Evolutionary conservation across 2,329 filamentous ascomycete species (phyloP), one percentile per base, ranked within the genome.

Genomic region (Beauveria australis): DNA sequence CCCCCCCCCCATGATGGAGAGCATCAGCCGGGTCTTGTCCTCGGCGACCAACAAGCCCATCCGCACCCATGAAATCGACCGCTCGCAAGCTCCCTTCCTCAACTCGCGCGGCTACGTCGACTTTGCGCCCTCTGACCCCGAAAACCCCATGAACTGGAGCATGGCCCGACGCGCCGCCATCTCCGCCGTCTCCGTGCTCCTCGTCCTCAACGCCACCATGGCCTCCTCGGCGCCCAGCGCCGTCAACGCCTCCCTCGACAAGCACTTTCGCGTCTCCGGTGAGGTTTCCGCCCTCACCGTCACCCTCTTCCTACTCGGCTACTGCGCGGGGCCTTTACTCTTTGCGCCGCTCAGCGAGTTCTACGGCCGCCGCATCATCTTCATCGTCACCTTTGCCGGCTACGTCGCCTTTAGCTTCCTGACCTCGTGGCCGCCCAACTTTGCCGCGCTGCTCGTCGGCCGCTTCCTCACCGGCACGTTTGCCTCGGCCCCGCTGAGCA

Each of bases 271-370:
- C 18, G 74, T 85, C 2, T 82, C 79, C 0, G 63, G 61, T 6
- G 76, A 78, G 62, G 79, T 73, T 2, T 78, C 78, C 0, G 76
- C 75, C 2, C 72, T 84, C 9, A 79, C 79, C 1, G 79, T 82
- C 48, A 81, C 80, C 0, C 67, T 84, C 10, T 85, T 83, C 64
- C 72, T 84, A 28, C 72, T 84, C 4, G 81, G 72, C 4, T 87
- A 86, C 68, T 81, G 79, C 63, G 77, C 80, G 2, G 84, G 84
- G 0, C 84, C 84, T 0, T 71, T 87, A 3, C 53, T 84, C 2
- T 86, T 83, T 65, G 83, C 82, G 1, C 83, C 82, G 0, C 66
- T 84, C 22, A 81, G 76, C 43, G 83, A 85, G 68, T 81, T 84
- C 61, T 85, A 81, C 67, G 81, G 82, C 14, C 74, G 81, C 8